These are phyloP conservation scores for Penicillium diatomitis DNA, from an alignment of 495 filamentous ascomycete species.

Conservation along the genomic window DNA sequence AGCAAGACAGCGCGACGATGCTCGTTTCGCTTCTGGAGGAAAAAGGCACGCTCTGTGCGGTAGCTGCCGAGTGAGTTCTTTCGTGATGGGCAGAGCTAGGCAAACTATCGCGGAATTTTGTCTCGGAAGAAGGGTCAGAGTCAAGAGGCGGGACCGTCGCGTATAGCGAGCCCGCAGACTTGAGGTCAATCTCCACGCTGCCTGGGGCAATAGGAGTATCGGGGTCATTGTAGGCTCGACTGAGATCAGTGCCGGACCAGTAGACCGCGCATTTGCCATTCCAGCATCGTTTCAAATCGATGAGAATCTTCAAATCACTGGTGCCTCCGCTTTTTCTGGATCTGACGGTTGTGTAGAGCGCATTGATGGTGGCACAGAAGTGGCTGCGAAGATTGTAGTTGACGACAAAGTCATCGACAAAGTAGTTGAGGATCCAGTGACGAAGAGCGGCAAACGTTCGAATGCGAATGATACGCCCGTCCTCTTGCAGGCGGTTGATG, in stretches of 20 bases:
- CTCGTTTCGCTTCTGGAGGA: conserved; percentile 48
- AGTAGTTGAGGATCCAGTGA: conserved; percentile 99
- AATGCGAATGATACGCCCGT: conserved; percentile 84
- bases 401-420: conserved; percentile 89
- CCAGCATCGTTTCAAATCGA: conserved; percentile 96
- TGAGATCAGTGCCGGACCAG: conserved; percentile 67
- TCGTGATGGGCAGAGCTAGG: conserved; percentile 24
- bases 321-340: conserved; percentile 43
- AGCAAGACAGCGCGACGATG: conserved; percentile 68
- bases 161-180: conserved; percentile 9
- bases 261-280: conserved; percentile 79
- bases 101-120: conserved; percentile 24
- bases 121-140: conserved; percentile 2
- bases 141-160: conserved; percentile 1
- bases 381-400: conserved; percentile 66
- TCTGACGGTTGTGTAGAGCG: conserved; percentile 55
- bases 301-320: conserved; percentile 82
- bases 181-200: conserved; percentile 33
- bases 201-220: conserved; percentile 71
- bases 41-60: conserved; percentile 33
- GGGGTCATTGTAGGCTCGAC: conserved; percentile 41
- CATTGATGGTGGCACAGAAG: conserved; percentile 78
- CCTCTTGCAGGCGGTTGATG: conserved; percentile 67
- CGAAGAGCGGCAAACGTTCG: conserved; percentile 92
- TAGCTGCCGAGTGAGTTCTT: conserved; percentile 37